These are phyloP conservation scores for Fusarium subglutinans DNA, from an alignment of 2,329 filamentous ascomycete genomes.

Conservation along the genomic window DNA sequence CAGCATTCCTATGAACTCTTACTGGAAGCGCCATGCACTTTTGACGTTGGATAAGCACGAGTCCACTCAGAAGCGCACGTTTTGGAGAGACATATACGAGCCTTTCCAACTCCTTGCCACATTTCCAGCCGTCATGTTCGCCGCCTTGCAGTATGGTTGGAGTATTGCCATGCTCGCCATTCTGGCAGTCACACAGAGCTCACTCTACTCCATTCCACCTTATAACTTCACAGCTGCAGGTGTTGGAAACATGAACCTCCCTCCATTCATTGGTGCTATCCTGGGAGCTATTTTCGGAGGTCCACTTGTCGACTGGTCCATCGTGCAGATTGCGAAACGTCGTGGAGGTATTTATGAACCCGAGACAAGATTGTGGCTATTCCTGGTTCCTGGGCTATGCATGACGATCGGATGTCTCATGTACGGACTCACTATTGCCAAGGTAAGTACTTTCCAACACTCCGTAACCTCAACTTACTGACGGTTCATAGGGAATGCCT, in stretches of 20 bases:
- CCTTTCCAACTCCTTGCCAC: constrained; percentile 5
- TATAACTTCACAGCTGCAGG: constrained; percentile 28
- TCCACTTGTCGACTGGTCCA: constrained; percentile 13
- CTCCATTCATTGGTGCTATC: constrained; percentile 19
- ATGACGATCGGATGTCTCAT: constrained; percentile 31
- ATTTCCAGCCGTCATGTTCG: constrained; percentile 13
- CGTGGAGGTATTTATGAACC: constrained; percentile 30
- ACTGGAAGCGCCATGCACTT: constrained; percentile 11
- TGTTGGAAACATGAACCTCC: constrained; percentile 35
- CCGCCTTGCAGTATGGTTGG: constrained; percentile 16
- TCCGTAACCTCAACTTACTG: fast-evolving
- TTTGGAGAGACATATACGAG: constrained; percentile 17
- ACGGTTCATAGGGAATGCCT: constrained; percentile 17
- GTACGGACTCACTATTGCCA: constrained; percentile 30
- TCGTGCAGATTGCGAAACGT: constrained; percentile 24
- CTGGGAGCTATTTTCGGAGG: constrained; percentile 25
- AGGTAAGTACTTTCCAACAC: background rate
- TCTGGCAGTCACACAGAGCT: constrained; percentile 20
- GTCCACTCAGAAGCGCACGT: background rate
- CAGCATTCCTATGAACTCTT: constrained; percentile 17
- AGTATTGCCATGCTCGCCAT: constrained; percentile 31
- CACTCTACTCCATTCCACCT: constrained; percentile 1
- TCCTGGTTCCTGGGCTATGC: constrained; percentile 14
- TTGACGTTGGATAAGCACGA: constrained; percentile 11
- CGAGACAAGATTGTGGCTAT: constrained; percentile 30